phyloP scores from a whole-genome alignment of 768 basidiomycete species.

The Mycena epipterygia region DNA sequence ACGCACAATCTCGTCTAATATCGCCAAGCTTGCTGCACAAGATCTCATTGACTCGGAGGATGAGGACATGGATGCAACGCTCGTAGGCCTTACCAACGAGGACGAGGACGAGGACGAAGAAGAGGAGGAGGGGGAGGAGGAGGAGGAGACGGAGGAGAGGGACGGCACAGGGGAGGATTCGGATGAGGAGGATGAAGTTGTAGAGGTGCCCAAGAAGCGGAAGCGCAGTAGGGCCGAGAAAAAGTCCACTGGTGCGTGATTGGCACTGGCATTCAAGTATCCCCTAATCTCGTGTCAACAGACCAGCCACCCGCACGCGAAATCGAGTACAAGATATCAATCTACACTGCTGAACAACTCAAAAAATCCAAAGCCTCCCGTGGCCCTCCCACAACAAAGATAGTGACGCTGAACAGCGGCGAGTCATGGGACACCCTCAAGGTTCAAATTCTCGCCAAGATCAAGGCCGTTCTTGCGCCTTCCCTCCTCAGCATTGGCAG shows the following conservation, averaged over 20 bases:
- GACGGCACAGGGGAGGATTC: neutral
- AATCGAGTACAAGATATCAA: neutral
- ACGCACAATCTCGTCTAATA: no score
- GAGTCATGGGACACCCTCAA: neutral
- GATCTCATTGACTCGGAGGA: neutral
- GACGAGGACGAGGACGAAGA: neutral
- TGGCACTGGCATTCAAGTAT: neutral
- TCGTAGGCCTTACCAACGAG: neutral
- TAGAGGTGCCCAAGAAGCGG: no score
- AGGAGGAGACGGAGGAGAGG: neutral
- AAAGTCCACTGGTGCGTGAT: neutral
- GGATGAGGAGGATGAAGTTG: no score
- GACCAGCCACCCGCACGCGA: neutral
- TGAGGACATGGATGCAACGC: neutral
- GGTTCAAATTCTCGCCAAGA: neutral
- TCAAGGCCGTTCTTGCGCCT: neutral
- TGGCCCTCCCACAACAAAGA: neutral
- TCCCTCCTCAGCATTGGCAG: neutral
- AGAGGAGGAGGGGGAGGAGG: neutral
- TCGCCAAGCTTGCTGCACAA: neutral
- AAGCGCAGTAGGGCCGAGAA: no score
- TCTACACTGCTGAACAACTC: neutral
- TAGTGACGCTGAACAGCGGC: neutral
- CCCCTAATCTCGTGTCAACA: neutral
- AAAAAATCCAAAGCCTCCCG: neutral